phyloP scores from a whole-genome alignment of 768 basidiomycete genomes.

The Phaffia tasmanica region DNA sequence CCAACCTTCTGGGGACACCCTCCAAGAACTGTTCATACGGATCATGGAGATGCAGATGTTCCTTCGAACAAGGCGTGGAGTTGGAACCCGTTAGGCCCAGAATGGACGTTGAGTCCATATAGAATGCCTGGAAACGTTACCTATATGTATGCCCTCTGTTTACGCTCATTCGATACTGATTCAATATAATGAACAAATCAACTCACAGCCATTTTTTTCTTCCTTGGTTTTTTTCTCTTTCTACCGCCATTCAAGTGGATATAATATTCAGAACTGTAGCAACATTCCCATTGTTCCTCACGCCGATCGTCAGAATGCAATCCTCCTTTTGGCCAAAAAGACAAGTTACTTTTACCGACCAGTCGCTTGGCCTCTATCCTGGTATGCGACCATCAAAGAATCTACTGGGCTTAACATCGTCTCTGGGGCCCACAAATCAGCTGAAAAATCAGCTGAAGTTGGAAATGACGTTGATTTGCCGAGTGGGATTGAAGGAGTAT shows the following conservation, averaged over 20 bases:
- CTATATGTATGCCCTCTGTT: not conserved
- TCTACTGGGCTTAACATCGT: not conserved
- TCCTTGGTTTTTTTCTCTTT: not conserved
- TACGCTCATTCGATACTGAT: not conserved
- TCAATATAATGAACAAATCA: too few species aligned
- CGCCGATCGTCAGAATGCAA: not conserved
- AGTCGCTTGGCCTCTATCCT: constrained; percentile 7
- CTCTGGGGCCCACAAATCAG: constrained; percentile 1
- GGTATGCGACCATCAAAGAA: not conserved
- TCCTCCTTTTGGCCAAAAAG: constrained; percentile 15
- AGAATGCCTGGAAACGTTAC: not conserved
- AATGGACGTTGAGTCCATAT: constrained; percentile 17
- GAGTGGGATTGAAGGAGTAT: not conserved
- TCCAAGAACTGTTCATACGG: not conserved
- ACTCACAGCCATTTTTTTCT: not conserved
- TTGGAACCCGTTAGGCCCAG: constrained; percentile 14
- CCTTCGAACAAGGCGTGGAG: constrained; percentile 4
- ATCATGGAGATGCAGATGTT: not conserved
- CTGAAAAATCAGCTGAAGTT: not conserved
- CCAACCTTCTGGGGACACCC: constrained; percentile 16
- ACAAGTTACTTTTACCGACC: not conserved
- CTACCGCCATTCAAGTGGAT: not conserved
- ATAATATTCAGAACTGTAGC: constrained; percentile 4
- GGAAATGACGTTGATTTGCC: not conserved
- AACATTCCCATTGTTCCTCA: constrained; percentile 4